Base-by-base conservation (phyloP, 208 protist species). In the Wallacemonas sp. region DNA sequence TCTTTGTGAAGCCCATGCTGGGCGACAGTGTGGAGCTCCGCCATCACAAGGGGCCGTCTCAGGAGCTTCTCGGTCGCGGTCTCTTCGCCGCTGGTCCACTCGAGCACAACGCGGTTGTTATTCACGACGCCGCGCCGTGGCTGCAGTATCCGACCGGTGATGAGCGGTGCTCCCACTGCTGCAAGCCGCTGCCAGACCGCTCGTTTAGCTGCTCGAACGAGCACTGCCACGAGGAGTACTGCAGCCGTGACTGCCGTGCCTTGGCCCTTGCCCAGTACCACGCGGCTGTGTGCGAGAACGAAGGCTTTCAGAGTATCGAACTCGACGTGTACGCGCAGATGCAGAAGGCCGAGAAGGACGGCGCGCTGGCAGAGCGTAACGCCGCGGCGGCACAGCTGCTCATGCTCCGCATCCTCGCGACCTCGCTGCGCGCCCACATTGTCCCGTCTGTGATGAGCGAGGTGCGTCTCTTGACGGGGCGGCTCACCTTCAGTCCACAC, bases 171-270 rank as follows among this genome's bases (percentile, higher is more conserved):
- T 54, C 81, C 43, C 68, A 73, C 69, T 95, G 90, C 65, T 70
- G 73, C 27, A 24, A 24, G 24, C 76, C 73, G 9, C 75, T 95
- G 52, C 80, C 74, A n/a, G 80, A 85, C 46, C 87, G 90, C 52
- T 65, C 68, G 39, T 93, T 93, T 49, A 55, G 78, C 1, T 95
- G 90, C 64, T 27, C 47, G 17, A 93, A 95, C 63, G 30, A 41
- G 39, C 43, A 81, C 26, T 95, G 90, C 65, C 87, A 93, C 70
- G 90, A 95, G 65, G 87, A 95, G 76, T 95, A 95, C 78, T 95
- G 90, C 71, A 91, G 83, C 58, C 80, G 90, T 32, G 87, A 93
- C 44, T 95, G 90, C 63, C 76, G 90, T 17, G 61, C 76, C 9
- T 56, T 73, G 47, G 90, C 90, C 0, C 60, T 85, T 58, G 41